Evolutionary conservation across 257 asterid genomes (phyloP).

Genomic region (Nicotiana tabacum): DNA sequence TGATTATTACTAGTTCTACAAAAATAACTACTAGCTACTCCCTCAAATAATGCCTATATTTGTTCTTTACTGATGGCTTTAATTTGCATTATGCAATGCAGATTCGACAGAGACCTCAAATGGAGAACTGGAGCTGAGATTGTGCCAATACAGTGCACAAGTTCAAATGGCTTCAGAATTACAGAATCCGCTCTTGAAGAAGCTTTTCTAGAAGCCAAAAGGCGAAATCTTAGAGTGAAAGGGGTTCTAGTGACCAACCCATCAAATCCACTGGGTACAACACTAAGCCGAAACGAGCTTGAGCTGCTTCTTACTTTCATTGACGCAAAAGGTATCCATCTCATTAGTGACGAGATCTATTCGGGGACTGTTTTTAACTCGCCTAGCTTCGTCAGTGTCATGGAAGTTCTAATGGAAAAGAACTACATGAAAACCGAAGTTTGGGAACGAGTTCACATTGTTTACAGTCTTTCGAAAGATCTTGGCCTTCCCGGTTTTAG

Average conservation of each 20-base stretch:
- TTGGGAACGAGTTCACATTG: constrained; percentile 66
- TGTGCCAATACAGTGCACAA: constrained; percentile 65
- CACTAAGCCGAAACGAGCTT: constrained; percentile 49
- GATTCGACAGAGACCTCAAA: constrained; percentile 83
- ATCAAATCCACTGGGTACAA: constrained; percentile 72
- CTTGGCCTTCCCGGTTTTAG: constrained; percentile 90
- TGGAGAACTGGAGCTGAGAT: constrained; percentile 87
- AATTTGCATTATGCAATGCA: constrained; percentile 25
- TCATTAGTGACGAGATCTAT: constrained; percentile 80
- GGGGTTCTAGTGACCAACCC: constrained; percentile 83
- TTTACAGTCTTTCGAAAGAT: constrained; percentile 82
- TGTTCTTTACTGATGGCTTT: not conserved
- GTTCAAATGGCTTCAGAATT: constrained; percentile 59
- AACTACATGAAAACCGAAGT: constrained; percentile 24
- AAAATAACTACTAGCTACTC: too few relatives aligned
- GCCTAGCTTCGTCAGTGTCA: constrained; percentile 52
- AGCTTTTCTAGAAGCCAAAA: constrained; percentile 50
- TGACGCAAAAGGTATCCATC: constrained; percentile 53
- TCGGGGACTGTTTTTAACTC: constrained; percentile 71
- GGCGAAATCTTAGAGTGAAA: constrained; percentile 60
- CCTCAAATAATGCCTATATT: not conserved
- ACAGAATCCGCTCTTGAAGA: constrained; percentile 60
- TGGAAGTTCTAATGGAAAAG: constrained; percentile 48
- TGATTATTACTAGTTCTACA: too few relatives aligned
- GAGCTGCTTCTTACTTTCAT: constrained; percentile 49